Evolutionary conservation across 2,329 filamentous ascomycete species (phyloP).

Genomic region (Pseudocercospora pini-densiflorae): DNA sequence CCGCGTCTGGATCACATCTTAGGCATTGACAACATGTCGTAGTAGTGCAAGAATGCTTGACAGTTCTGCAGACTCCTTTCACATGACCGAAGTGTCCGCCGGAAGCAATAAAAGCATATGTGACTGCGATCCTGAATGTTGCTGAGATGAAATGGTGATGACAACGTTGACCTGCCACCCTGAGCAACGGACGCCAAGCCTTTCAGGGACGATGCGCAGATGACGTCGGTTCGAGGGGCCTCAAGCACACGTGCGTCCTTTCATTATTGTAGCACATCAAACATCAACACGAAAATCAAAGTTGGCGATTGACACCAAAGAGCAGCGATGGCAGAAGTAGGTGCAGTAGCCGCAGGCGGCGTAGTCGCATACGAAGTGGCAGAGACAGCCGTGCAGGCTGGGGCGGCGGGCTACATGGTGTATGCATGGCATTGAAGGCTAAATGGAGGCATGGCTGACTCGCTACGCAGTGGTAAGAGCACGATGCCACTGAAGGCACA

Average conservation of each 20-base stretch:
- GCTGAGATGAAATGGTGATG: no score
- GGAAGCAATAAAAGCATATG: no score
- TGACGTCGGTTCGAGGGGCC: no score
- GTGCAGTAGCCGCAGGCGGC: constrained; percentile 20
- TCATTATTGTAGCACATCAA: background rate
- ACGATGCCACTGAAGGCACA: constrained; percentile 50
- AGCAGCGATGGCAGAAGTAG: constrained; percentile 24
- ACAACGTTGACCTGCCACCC: no score
- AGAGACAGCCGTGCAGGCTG: constrained; percentile 19
- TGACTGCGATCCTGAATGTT: no score
- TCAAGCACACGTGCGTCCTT: background rate
- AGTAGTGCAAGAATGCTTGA: no score
- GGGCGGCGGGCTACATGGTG: constrained; percentile 8
- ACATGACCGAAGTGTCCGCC: no score
- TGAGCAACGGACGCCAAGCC: no score
- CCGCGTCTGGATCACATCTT: no score
- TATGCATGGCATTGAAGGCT: background rate
- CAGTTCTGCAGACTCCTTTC: no score
- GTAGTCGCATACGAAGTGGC: constrained; percentile 24
- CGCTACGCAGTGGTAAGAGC: constrained; percentile 35
- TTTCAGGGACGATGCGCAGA: no score
- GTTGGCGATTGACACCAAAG: background rate
- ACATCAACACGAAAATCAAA: background rate
- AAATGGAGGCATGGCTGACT: background rate
- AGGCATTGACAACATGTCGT: no score